Conservation (phyloP, 352 stramenopile genomes). For the Phytophthora colocasiae region DNA sequence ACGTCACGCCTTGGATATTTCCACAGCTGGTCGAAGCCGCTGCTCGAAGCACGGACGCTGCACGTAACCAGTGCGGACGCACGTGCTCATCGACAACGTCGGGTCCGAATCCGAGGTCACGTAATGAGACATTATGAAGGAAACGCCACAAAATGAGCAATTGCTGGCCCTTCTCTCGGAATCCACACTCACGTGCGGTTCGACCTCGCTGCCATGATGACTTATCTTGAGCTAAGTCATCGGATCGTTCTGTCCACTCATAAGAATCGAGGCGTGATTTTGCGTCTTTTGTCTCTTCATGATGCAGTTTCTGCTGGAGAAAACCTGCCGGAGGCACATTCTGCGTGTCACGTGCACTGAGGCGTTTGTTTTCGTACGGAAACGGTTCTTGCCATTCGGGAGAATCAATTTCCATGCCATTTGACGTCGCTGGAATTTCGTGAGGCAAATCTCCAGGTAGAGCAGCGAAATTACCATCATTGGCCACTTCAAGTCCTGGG, state of each 20-base stretch:
- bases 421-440: background rate
- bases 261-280: too few species aligned
- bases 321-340: background rate
- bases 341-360: background rate
- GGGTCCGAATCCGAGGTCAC: conserved; percentile 4
- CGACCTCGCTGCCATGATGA: conserved; percentile 14
- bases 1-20: conserved; percentile 2
- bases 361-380: background rate
- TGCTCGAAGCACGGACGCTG: conserved; percentile 12
- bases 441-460: background rate
- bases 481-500: conserved; percentile 10
- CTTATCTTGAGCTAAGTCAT: background rate
- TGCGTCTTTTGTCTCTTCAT: too few species aligned
- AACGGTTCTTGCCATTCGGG: too few species aligned
- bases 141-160: conserved; percentile 31
- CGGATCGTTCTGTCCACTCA: too few species aligned
- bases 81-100: background rate
- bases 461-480: conserved; percentile 9
- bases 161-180: conserved; percentile 26
- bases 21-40: too few species aligned
- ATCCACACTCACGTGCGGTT: background rate
- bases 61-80: conserved; percentile 12
- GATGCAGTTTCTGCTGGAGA: too few species aligned
- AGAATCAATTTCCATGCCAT: conserved; percentile 14
- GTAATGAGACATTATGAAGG: conserved; percentile 8